Base-by-base conservation (phyloP, 2,329 filamentous ascomycete species). In the Cordyceps farinosa region DNA sequence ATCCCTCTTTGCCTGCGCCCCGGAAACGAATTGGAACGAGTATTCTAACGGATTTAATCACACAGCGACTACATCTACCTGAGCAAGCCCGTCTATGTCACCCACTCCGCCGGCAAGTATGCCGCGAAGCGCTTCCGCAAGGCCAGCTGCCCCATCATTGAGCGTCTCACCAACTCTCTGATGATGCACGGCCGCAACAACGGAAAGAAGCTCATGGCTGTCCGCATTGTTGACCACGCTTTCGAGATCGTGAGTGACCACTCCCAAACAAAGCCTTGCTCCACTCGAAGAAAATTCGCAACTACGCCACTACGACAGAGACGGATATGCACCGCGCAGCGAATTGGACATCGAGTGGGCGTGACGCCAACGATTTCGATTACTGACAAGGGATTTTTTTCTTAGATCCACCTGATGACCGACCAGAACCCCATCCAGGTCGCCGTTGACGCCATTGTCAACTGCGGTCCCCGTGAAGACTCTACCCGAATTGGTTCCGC, bases 171-270 rank as follows among this genome's bases (percentile, higher is more conserved):
- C 87, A 99, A 99, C 91, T 98, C 95, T 66, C 90, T 99, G 80
- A 99, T 99, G 96, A 98, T 98, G 94, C 97, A 99, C 90, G 95
- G 95, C 83, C 95, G 95, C 84, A 99, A 99, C 91, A 99, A 97
- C 91, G 95, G 95, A 84, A 99, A 99, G 91, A 99, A 99, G 92
- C 89, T 98, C 79, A 97, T 96, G 93, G 96, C 95, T 79, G 94
- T 98, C 81, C 92, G 95, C 84, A 99, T 99, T 74, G 93, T 99
- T 76, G 93, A 93, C 74, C 95, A 99, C 87, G 83, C 94, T 76
- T 99, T 99, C 84, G 96, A 99, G 87, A 99, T 99, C 80, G 94
- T 97, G 90, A 81, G 91, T 90, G 69, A 50, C 57, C 60, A 59
- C 64, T 15, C 64, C 47, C 47, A 6, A n/a, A 38, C 30, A 11